Base-by-base conservation (phyloP, 805 yeast genomes). In the Sugiyamaella chiloensis region DNA sequence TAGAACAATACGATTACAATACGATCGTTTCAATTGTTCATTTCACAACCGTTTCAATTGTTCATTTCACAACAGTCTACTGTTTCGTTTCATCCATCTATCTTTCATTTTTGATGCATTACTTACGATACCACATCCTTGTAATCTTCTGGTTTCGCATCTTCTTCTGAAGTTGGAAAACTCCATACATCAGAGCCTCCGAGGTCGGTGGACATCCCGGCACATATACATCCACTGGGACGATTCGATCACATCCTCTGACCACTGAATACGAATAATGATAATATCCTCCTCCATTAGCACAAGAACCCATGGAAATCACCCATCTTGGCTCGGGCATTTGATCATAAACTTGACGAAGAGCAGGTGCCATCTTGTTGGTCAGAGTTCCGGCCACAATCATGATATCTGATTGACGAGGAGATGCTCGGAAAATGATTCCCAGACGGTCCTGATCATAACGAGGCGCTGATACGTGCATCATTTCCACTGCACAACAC, bases 281-380 rank as follows among this genome's bases (percentile, higher is more conserved):
- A 71, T 87, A 87, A 70, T 87, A 87, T 27, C 96, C 96, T 52
- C 96, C 96, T 53, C 96, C 96, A 65, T 87, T 87, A 54, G 96
- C 96, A 71, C 96, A 87, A 5, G 91, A 83, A 42, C 96, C 96
- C 96, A 87, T 87, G 48, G 93, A 85, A 59, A 87, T 87, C 44
- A 87, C 96, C 95, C 95, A 87, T 70, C 90, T 81, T 40, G 96
- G 96, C 59, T 85, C 93, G 29, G 96, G 88, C 95, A 87, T 87
- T 70, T 87, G 96, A 68, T 87, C 96, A 68, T 87, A 87, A 27
- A 87, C 95, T 72, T 86, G 93, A 73, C 96, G 83, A 66, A 87
- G 74, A 21, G 93, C 93, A 34, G 96, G 96, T 1, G 95, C 95
- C 96, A 87, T 87, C 72, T 87, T 87, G 67, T 87, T 87, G 54